phyloP scores from a whole-genome alignment of 495 filamentous ascomycete genomes.

The Penicillium silybi region DNA sequence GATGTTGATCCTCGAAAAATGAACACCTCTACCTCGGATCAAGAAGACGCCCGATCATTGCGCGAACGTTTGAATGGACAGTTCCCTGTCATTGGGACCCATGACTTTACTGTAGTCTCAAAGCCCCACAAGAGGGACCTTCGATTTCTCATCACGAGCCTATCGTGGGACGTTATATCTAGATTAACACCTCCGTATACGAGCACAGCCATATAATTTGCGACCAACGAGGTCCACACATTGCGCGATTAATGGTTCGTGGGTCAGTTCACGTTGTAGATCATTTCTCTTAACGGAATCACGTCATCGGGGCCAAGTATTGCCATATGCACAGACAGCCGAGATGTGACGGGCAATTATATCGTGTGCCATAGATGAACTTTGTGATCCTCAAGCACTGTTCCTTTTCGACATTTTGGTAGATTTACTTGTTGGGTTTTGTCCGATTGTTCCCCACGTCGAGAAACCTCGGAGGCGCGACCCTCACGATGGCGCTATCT shows the following conservation, averaged over 20 bases:
- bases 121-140: too few species aligned
- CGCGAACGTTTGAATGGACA: too few species aligned
- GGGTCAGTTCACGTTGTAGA: background rate
- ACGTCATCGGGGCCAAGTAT: constrained; percentile 16
- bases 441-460: background rate
- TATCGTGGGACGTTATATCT: too few species aligned
- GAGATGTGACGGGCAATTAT: background rate
- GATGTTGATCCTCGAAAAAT: too few species aligned
- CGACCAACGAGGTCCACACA: background rate
- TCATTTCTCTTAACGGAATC: constrained; percentile 4
- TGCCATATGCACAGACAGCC: constrained; percentile 7
- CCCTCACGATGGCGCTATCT: constrained; percentile 27
- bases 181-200: too few species aligned
- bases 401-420: background rate
- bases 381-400: background rate
- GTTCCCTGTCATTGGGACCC: too few species aligned
- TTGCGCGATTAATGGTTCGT: background rate
- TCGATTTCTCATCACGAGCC: too few species aligned
- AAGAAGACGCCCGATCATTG: too few species aligned
- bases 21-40: too few species aligned
- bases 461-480: constrained; percentile 10
- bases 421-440: background rate
- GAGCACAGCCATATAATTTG: background rate
- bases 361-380: background rate
- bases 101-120: too few species aligned